Evolutionary conservation across 129 eudicot species (phyloP).

Genomic region (Escallonia herrerae): DNA sequence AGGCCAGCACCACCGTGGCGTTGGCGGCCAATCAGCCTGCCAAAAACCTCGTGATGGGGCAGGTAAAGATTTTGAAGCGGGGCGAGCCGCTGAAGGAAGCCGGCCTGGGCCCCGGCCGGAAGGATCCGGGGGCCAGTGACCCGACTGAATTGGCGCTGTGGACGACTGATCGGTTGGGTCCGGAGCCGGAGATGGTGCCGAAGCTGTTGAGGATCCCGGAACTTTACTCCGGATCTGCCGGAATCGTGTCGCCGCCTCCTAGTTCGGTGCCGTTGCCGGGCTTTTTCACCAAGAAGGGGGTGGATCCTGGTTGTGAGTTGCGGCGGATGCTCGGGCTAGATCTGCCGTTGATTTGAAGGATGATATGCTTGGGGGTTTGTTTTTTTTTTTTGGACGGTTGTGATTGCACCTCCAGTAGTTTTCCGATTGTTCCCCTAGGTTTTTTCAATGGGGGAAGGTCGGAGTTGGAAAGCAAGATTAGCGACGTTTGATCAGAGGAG

Average conservation of each 20-base stretch:
- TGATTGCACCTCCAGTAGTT: neutral
- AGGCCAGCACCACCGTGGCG: constrained; percentile 2
- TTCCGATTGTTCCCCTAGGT: neutral
- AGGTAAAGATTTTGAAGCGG: constrained; percentile 51
- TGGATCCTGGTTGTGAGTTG: constrained; percentile 18
- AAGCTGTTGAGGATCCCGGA: constrained; percentile 22
- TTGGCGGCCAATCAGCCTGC: neutral
- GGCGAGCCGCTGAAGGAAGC: constrained; percentile 28
- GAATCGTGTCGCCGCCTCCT: constrained; percentile 46
- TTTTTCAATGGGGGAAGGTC: neutral
- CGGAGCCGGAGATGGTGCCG: constrained; percentile 39
- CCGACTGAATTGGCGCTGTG: constrained; percentile 31
- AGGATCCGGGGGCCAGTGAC: constrained; percentile 31
- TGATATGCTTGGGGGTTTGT: no score
- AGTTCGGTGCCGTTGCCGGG: constrained; percentile 56
- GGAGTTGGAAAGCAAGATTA: neutral
- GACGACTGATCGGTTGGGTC: constrained; percentile 34
- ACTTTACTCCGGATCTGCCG: constrained; percentile 47
- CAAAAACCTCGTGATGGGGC: constrained; percentile 31
- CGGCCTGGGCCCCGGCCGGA: constrained; percentile 25
- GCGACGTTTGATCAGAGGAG: neutral
- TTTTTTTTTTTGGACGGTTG: no score
- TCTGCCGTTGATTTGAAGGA: neutral
- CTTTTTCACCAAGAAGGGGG: constrained; percentile 35
- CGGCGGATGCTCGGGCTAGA: constrained; percentile 26